Conservation (phyloP, 805 yeast species). For the Ogataea henricii region DNA sequence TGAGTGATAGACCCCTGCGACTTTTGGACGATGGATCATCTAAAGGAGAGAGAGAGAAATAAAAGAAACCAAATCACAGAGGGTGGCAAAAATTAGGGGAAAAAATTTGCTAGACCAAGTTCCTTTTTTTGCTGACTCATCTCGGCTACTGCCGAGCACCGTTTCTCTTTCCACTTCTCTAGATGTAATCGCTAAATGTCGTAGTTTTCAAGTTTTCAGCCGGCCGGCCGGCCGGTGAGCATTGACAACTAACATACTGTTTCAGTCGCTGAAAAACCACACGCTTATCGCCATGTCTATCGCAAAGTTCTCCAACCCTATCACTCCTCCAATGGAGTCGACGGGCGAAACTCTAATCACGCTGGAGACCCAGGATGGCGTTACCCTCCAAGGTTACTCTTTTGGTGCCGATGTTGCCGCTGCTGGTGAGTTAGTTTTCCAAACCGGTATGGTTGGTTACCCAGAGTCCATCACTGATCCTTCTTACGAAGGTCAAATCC, state of each 20-base stretch:
- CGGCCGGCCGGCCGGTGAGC: no score
- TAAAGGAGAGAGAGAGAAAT: slow-evolving; percentile 6
- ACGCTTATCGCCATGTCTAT: slow-evolving; percentile 35
- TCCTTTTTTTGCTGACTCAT: no score
- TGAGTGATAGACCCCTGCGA: neutral
- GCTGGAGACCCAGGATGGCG: slow-evolving; percentile 85
- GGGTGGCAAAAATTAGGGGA: neutral
- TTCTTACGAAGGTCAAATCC: slow-evolving; percentile 95
- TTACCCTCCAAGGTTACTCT: slow-evolving; percentile 89
- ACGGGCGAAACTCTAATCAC: slow-evolving; percentile 83
- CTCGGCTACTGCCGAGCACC: no score
- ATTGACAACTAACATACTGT: slow-evolving; percentile 1
- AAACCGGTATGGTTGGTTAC: slow-evolving; percentile 99
- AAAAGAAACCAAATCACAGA: neutral
- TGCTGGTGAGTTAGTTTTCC: slow-evolving; percentile 98
- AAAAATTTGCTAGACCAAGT: no score
- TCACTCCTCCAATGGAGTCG: slow-evolving; percentile 86
- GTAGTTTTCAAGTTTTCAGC: neutral
- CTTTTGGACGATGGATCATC: neutral
- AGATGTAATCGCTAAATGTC: neutral
- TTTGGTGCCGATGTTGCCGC: slow-evolving; percentile 89
- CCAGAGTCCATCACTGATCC: slow-evolving; percentile 99
- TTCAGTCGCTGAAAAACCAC: neutral
- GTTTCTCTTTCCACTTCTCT: slow-evolving; percentile 1
- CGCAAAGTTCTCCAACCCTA: slow-evolving; percentile 68